Evolutionary conservation across 768 basidiomycete species (phyloP), one percentile per base, ranked within the genome.

Genomic region (Hygrophorus russula): DNA sequence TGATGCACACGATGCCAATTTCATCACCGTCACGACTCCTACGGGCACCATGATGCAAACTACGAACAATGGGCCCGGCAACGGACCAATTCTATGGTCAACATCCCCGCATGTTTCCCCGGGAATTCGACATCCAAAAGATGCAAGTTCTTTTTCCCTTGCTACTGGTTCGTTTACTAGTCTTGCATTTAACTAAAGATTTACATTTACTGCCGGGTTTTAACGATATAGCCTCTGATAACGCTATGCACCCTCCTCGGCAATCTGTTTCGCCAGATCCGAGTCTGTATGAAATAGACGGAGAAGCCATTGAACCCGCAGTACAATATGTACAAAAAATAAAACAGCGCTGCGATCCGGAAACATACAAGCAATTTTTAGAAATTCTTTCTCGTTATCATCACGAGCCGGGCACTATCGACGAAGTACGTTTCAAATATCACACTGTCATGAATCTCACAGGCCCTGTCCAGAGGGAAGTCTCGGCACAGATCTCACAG

Each of bases 301-400:
- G 56, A 7, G 68, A 66, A 49, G 64, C 76, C 17, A 75, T 84
- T 33, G 76, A 80, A 51, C 81, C 78, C 13, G 96, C 96, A 0
- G 82, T 98, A 45, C 80, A 89, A 53, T 98, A 94, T 52, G 91
- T 99, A 27, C 91, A 93, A 63, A 91, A 91, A 64, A 96, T 98
- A 62, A 97, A 96, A 60, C 82, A 84, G 46, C 80, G 91, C 12
- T 96, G 89, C 61, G 87, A 94, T 49, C 76, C 88, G 0, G 89
- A 91, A 12, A 91, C 85, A 4, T 90, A 89, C 51, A 74, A 76
- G 42, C 74, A 78, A 51, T 90, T 90, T 54, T 61, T 89, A 18
- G 82, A 84, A 52, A 81, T 89, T 42, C 62, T 91, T 2, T 75
- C 78, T 6, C 65, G 72, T 34, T 78, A 80, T 56, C 74, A 81